Percentiles rank a stretch among this genome's conserved stretches.
Conservation (phyloP, 768 basidiomycete genomes). For the Amanita exitialis region DNA sequence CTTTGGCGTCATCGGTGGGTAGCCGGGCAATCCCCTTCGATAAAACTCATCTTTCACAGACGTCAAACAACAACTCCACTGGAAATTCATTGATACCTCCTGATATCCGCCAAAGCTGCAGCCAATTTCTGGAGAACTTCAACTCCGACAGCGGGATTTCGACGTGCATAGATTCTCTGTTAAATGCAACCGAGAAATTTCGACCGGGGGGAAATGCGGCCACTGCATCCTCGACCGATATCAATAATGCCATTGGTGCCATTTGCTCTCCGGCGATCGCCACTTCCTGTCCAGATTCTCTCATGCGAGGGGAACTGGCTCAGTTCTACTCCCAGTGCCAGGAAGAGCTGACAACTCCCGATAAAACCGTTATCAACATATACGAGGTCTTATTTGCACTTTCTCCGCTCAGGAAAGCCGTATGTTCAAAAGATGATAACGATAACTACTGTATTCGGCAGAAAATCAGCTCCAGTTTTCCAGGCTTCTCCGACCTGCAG, state of each 20-base stretch:
- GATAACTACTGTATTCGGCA: constrained; percentile 61
- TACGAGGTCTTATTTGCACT: constrained; percentile 82
- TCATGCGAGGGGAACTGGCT: constrained; percentile 52
- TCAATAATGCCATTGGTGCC: constrained; percentile 39
- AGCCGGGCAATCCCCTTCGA: neutral
- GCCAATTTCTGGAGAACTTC: constrained; percentile 47
- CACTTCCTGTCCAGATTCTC: constrained; percentile 41
- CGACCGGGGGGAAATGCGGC: constrained; percentile 34
- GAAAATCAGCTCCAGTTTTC: constrained; percentile 23
- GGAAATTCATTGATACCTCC: constrained; percentile 55
- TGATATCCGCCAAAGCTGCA: constrained; percentile 46
- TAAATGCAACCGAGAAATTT: constrained; percentile 48
- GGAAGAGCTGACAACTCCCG: constrained; percentile 53
- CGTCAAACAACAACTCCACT: constrained; percentile 15
- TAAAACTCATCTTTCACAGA: neutral
- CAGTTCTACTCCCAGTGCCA: constrained; percentile 65
- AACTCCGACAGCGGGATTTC: constrained; percentile 49
- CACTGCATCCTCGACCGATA: constrained; percentile 28
- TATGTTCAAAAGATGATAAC: constrained; percentile 69
- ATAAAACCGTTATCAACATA: constrained; percentile 38
- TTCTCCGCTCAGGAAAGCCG: constrained; percentile 49
- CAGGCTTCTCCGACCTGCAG: constrained; percentile 9
- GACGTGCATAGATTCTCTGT: constrained; percentile 55
- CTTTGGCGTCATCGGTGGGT: constrained; percentile 36
- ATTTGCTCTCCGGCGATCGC: constrained; percentile 44